Conservation (phyloP, 208 protist genomes). For the Trichomonas vaginalis region DNA sequence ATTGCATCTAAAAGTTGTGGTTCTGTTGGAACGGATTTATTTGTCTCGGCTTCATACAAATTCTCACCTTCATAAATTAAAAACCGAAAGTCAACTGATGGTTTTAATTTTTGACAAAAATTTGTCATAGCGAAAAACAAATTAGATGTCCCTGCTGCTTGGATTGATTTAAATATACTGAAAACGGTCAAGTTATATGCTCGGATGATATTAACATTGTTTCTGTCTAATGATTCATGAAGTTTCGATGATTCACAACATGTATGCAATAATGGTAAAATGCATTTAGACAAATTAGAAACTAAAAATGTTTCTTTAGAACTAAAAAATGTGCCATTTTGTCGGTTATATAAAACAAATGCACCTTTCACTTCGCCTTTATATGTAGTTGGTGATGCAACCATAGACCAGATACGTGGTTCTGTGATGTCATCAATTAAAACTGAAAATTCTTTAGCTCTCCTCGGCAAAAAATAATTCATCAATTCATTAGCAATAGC, state of each 20-base stretch:
- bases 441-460: not conserved
- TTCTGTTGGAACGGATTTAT: not conserved
- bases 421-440: not conserved
- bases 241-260: not conserved
- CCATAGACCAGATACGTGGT: not conserved
- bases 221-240: not conserved
- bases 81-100: not conserved
- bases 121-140: not conserved
- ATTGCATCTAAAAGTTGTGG: conserved; percentile 6
- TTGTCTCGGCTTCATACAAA: not conserved
- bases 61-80: not conserved
- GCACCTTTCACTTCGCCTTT: not conserved
- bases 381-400: not conserved
- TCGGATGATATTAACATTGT: not conserved
- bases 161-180: not conserved
- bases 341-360: not conserved
- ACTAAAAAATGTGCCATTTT: not conserved
- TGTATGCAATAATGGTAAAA: not conserved
- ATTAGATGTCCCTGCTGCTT: not conserved
- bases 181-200: not conserved
- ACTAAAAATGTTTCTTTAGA: not conserved
- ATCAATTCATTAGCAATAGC: not conserved
- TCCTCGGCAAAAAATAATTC: not conserved
- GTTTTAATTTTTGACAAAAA: not conserved
- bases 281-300: not conserved